Base-by-base conservation (phyloP, 2,329 filamentous ascomycete genomes). In the Alternaria angustiovoidea region DNA sequence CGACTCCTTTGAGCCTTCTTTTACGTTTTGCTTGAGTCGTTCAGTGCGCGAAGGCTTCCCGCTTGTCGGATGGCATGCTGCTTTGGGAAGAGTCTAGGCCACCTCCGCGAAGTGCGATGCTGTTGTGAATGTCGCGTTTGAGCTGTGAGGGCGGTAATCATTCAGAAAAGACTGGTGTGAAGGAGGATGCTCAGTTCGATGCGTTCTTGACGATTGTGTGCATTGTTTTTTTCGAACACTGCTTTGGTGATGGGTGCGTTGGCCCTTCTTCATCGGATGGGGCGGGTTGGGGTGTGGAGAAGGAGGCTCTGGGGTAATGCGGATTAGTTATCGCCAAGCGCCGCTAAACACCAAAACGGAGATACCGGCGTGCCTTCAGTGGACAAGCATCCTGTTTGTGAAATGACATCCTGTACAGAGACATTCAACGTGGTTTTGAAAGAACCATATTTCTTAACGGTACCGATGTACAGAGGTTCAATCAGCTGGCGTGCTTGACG, bases 291-390 rank as follows among this genome's bases (percentile, higher is more conserved):
- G 46, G 57, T 56, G 57, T 56, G 57, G 51, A 59, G 57, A 59
- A 51, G 44, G 44, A 48, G 18, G 44, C 16, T 56, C 57, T 59
- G 57, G 57, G 57, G 57, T 59, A 59, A 56, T 56, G 57, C 52
- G 52, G 52, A 56, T 48, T 55, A 46, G 38, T 46, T 28, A 14
- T 39, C 54, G 57, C 57, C 57, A 56, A 59, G 57, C 38, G 9
- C 26, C 38, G 32, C 57, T 59, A 56, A 30, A 30, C 28, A 30
- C 11, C 28, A 30, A 11, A 30, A 30, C 2, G 28, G 28, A 30
- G 28, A 30, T 30, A 30, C 28, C 28, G 28, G 28, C 43, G 43
- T 47, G 43, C 26, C 1, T 14, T 18, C 4, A n/a, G n/a, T 47
- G 3, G 26, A 47, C n/a, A 12, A 26, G 18, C 11, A 2, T 16